A percentile compares a stretch with the other conserved stretches of the same genome.
Evolutionary conservation across 1,284 basidiomycete species (phyloP).

Genomic region (Trichosporon coremiiforme): DNA sequence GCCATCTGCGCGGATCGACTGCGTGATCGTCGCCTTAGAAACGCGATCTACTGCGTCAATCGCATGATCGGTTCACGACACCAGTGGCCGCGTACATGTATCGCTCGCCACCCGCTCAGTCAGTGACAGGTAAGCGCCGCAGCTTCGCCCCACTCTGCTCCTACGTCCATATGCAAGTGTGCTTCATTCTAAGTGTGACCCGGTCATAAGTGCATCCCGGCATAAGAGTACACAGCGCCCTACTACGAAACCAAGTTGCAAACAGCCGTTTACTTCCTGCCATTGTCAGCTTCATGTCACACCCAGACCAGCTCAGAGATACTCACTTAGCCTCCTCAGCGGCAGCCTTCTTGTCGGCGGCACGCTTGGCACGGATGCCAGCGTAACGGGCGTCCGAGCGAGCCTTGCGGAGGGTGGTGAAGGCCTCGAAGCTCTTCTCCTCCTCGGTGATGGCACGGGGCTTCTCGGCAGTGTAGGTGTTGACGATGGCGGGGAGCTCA

Average conservation of each 20-base stretch:
- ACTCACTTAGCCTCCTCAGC: conserved; percentile 52
- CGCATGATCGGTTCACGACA: no score
- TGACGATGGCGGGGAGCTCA: conserved; percentile 68
- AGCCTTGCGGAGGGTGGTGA: conserved; percentile 81
- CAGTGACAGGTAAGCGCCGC: not conserved
- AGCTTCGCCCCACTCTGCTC: not conserved
- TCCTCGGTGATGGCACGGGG: conserved; percentile 92
- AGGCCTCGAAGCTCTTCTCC: conserved; percentile 88
- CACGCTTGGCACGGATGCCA: conserved; percentile 76
- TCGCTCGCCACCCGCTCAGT: not conserved
- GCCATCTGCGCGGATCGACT: no score
- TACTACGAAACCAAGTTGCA: conserved; percentile 30
- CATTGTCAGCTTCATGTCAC: conserved; percentile 2
- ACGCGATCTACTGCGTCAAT: no score
- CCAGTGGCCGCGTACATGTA: no score
- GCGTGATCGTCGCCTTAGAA: no score
- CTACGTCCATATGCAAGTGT: not conserved
- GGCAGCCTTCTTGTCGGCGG: conserved; percentile 57
- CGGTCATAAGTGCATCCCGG: conserved; percentile 37
- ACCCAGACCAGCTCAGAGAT: not conserved
- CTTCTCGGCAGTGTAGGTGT: conserved; percentile 70
- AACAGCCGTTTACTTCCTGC: conserved; percentile 33
- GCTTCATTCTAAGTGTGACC: conserved; percentile 22
- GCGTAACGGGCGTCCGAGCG: conserved; percentile 84
- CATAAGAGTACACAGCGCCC: conserved; percentile 37